A percentile compares a stretch with the other conserved stretches of the same genome.
Evolutionary conservation across 208 protist genomes (phyloP).

Genomic region (Trichomonas tenax): DNA sequence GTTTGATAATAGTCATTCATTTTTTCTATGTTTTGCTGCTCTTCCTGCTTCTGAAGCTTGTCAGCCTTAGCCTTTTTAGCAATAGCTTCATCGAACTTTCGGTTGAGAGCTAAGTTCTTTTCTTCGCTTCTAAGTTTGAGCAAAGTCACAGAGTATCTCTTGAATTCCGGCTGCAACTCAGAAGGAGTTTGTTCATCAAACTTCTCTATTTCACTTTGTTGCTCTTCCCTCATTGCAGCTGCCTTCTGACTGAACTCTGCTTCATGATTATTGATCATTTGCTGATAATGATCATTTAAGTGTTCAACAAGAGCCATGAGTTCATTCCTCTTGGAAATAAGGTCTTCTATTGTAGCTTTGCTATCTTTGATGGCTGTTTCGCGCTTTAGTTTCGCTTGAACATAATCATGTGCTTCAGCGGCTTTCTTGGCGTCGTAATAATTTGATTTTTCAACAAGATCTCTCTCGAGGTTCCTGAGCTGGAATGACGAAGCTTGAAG

Average conservation of each 20-base stretch:
- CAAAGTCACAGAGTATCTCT: not conserved
- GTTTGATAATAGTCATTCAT: not conserved
- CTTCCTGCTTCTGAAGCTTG: not conserved
- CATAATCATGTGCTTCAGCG: not conserved
- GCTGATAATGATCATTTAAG: not conserved
- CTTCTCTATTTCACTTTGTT: not conserved
- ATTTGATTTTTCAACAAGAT: not conserved
- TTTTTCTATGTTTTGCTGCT: not conserved
- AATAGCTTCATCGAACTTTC: not conserved
- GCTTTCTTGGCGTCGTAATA: not conserved
- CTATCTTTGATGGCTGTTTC: not conserved
- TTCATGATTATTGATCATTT: not conserved
- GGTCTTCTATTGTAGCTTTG: not conserved
- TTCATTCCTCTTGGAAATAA: not conserved
- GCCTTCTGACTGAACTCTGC: not conserved
- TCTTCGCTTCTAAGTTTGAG: not conserved
- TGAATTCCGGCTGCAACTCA: not conserved
- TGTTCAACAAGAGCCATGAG: not conserved
- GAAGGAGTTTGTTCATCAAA: not conserved
- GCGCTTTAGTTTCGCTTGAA: not conserved
- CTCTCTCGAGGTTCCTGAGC: not conserved
- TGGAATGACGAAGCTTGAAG: not conserved
- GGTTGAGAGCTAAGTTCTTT: not conserved
- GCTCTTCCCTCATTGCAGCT: not conserved
- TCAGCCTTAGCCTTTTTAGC: not conserved